phyloP scores from a whole-genome alignment of 2,329 filamentous ascomycete species.

The Cladosporium sp. region DNA sequence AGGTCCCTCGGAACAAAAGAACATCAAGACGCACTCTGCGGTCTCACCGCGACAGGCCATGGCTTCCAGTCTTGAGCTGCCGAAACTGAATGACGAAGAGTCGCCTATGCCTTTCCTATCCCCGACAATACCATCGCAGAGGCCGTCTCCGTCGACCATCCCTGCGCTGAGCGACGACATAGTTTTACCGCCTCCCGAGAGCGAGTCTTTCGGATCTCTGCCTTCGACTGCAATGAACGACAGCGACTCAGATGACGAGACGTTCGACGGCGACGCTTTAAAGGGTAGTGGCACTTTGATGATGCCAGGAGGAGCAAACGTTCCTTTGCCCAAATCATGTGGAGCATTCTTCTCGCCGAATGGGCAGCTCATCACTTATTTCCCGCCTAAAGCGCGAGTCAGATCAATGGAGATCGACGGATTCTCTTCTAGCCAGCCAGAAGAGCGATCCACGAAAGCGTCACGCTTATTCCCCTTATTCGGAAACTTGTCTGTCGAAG shows the following conservation, averaged over 20 bases:
- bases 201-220: constrained; percentile 56
- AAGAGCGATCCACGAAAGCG: constrained; percentile 18
- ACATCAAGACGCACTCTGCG: background rate
- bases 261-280: constrained; percentile 52
- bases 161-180: constrained; percentile 57
- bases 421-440: constrained; percentile 44
- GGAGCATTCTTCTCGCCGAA: constrained; percentile 60
- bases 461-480: constrained; percentile 35
- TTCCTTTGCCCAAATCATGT: constrained; percentile 62
- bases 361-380: constrained; percentile 61
- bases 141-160: constrained; percentile 40
- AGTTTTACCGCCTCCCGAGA: constrained; percentile 53
- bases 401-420: constrained; percentile 47
- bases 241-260: constrained; percentile 62
- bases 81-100: constrained; percentile 27
- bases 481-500: constrained; percentile 31
- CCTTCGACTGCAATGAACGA: constrained; percentile 40
- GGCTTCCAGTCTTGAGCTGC: constrained; percentile 35
- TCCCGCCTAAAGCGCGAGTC: constrained; percentile 53
- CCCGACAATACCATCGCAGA: constrained; percentile 34
- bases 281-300: constrained; percentile 51
- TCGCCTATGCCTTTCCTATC: constrained; percentile 38
- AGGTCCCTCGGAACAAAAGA: background rate
- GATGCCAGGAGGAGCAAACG: constrained; percentile 63
- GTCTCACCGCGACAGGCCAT: constrained; percentile 24